Evolutionary conservation across 2,329 filamentous ascomycete genomes (phyloP), one percentile per base, ranked within the genome.

Genomic region (Calcarisporium arbuscula): DNA sequence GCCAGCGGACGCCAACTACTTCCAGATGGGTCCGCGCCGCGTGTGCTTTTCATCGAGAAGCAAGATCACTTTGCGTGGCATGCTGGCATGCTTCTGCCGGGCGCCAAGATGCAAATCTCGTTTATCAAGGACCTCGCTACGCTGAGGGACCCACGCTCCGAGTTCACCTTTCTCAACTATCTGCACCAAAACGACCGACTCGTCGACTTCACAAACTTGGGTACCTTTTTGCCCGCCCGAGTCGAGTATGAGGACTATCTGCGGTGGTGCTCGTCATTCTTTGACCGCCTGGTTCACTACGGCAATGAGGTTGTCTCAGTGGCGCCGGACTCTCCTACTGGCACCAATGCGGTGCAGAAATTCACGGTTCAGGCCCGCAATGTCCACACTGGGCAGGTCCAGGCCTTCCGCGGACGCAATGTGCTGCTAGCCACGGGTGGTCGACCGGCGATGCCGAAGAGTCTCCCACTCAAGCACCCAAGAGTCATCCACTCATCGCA

Each of bases 101-200:
- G 88, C 5, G 85, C 89, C 34, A 88, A 84, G 64, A 96, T 96
- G 90, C 90, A 96, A 57, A 96, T 96, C 49, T 94, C 86, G 8
- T 96, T 95, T 66, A 74, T 96, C 65, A 96, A 96, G 65, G 90
- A 96, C 56, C 76, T 96, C 58, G 90, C 90, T 4, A 92, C 86
- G 4, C 70, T 95, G 47, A 76, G 90, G 38, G 81, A 96, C 56
- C 90, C 90, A 7, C 77, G 83, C 44, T 94, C 85, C 46, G 75
- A 88, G 51, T 96, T 96, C 61, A 96, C 90, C 11, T 96, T 95
- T 63, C 68, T 95, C 54, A 95, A 95, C 63, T 96, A 96, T 58
- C 75, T 96, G 10, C 84, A 94, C 64, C 64, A 74, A 48, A 82
- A 94, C 49, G 72, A 73, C 36, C 75, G 90, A n/a, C 71, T 96